phyloP scores from a whole-genome alignment of 306 rosid genomes.

The Argentina anserina region DNA sequence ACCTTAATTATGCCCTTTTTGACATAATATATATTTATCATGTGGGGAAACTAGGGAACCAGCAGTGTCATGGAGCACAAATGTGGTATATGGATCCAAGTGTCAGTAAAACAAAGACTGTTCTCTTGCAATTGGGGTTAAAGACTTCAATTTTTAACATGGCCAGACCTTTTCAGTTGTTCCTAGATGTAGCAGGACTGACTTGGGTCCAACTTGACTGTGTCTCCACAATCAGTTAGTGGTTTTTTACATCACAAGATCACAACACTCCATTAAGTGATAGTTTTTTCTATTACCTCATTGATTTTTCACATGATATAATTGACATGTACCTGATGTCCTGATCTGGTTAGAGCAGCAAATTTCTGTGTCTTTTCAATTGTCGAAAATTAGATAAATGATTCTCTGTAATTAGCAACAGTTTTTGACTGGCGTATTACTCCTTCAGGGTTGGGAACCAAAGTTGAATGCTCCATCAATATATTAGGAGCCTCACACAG shows the following conservation, averaged over 20 bases:
- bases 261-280: slow-evolving; percentile 27
- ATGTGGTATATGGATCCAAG: slow-evolving; percentile 15
- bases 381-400: background rate
- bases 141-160: slow-evolving; percentile 19
- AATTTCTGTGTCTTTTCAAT: background rate
- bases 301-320: slow-evolving; percentile 9
- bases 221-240: slow-evolving; percentile 40
- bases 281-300: background rate
- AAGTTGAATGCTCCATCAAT: slow-evolving; percentile 60
- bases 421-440: slow-evolving; percentile 12
- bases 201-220: slow-evolving; percentile 38
- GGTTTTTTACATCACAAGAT: slow-evolving; percentile 26
- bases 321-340: background rate
- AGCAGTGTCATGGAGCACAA: slow-evolving; percentile 24
- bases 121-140: slow-evolving; percentile 23
- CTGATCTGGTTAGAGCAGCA: background rate
- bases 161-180: slow-evolving; percentile 11
- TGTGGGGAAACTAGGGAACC: slow-evolving; percentile 26
- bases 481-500: slow-evolving; percentile 45
- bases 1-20: slow-evolving; percentile 26
- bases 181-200: slow-evolving; percentile 32
- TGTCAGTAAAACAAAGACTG: slow-evolving; percentile 23
- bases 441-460: slow-evolving; percentile 85
- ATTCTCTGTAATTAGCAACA: background rate
- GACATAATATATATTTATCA: slow-evolving; percentile 21